phyloP scores from a whole-genome alignment of 169 alveolate species.

The Perkinsus marinus region DNA sequence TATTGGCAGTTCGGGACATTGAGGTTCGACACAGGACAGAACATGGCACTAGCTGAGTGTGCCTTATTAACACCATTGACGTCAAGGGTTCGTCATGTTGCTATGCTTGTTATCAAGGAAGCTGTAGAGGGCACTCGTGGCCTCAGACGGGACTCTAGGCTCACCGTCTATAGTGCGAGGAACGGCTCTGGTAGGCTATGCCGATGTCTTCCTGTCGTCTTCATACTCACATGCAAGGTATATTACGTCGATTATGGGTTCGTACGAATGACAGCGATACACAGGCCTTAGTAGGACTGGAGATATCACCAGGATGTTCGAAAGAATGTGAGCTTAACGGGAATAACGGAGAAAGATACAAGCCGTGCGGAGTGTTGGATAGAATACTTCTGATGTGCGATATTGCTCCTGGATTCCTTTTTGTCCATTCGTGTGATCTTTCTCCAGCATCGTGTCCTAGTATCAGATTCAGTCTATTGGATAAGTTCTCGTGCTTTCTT shows the following conservation, averaged over 20 bases:
- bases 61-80: background rate
- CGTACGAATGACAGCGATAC: background rate
- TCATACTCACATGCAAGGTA: background rate
- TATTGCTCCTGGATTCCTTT: too few relatives aligned
- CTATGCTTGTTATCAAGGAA: background rate
- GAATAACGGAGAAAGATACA: too few relatives aligned
- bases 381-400: too few relatives aligned
- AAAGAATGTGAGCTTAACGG: background rate
- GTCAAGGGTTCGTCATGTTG: background rate
- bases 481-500: too few relatives aligned
- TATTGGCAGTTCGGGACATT: background rate
- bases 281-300: background rate
- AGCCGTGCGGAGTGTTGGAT: too few relatives aligned
- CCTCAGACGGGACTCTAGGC: background rate
- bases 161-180: background rate
- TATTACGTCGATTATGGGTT: background rate
- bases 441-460: too few relatives aligned
- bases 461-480: too few relatives aligned
- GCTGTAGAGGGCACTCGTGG: background rate
- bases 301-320: background rate
- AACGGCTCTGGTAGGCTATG: background rate
- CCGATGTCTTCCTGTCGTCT: background rate
- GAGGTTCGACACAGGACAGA: background rate
- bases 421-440: too few relatives aligned
- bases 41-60: background rate